Evolutionary conservation across 2,329 filamentous ascomycete genomes (phyloP).

Genomic region (Aspergillus oerlinghausenensis): DNA sequence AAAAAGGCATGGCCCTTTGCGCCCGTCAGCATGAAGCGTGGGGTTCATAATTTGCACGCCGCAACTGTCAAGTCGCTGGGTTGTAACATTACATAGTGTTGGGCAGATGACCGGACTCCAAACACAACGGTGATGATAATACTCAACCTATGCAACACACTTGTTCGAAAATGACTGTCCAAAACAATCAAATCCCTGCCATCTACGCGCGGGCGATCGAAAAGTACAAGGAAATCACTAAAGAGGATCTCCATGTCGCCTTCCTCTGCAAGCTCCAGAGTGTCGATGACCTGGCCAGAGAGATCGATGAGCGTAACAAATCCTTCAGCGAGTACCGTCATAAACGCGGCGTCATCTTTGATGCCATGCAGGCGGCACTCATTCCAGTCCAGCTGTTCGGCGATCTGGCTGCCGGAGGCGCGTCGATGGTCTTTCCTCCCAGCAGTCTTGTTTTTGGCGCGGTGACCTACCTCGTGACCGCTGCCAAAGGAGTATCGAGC

Average conservation of each 20-base stretch:
- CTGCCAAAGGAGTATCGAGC: slow-evolving; percentile 43
- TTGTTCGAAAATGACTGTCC: not conserved
- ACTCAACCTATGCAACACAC: not conserved
- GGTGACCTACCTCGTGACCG: slow-evolving; percentile 41
- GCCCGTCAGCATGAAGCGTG: too few relatives aligned
- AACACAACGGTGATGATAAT: not conserved
- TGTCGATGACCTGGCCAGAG: slow-evolving; percentile 5
- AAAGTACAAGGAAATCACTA: slow-evolving; percentile 8
- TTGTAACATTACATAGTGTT: not conserved
- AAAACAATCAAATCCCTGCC: slow-evolving; percentile 4
- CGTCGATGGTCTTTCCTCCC: slow-evolving; percentile 9
- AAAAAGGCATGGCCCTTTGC: too few relatives aligned
- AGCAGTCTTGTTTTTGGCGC: slow-evolving; percentile 33
- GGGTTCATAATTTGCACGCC: too few relatives aligned
- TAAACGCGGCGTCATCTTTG: slow-evolving; percentile 8
- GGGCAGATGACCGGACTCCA: not conserved
- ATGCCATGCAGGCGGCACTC: slow-evolving; percentile 3
- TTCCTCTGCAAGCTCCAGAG: slow-evolving; percentile 4
- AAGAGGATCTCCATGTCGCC: slow-evolving; percentile 2
- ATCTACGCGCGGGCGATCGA: slow-evolving; percentile 5
- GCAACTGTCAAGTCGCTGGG: not conserved
- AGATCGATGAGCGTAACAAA: slow-evolving; percentile 7
- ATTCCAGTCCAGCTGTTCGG: slow-evolving; percentile 10
- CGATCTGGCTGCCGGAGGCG: slow-evolving; percentile 6
- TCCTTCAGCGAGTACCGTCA: slow-evolving; percentile 9